Conservation (phyloP, 2,329 filamentous ascomycete genomes). For the Coniella vitis region DNA sequence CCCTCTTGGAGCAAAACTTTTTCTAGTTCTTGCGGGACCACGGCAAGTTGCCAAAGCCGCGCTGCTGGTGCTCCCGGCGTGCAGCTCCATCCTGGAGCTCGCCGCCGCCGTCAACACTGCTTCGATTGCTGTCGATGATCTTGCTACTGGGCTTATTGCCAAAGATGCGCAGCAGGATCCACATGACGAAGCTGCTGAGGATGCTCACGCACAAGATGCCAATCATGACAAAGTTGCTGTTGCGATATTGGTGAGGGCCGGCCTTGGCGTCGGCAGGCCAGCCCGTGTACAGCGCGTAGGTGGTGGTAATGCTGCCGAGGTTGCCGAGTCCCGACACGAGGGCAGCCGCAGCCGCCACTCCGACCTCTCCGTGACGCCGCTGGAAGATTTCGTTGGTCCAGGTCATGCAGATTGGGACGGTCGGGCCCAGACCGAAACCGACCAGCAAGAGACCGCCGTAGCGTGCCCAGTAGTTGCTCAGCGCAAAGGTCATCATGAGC, state of each 20-base stretch:
- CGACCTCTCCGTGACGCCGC: slow-evolving; percentile 80
- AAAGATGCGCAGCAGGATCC: slow-evolving; percentile 52
- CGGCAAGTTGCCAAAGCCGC: slow-evolving; percentile 45
- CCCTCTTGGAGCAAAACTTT: background rate
- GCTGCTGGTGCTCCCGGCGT: slow-evolving; percentile 48
- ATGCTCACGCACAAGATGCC: slow-evolving; percentile 78
- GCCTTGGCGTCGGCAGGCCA: slow-evolving; percentile 70
- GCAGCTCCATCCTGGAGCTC: slow-evolving; percentile 55
- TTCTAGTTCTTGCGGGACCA: slow-evolving; percentile 20
- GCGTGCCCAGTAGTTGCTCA: slow-evolving; percentile 66
- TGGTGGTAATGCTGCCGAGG: slow-evolving; percentile 77
- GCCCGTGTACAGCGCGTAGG: slow-evolving; percentile 81
- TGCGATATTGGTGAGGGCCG: slow-evolving; percentile 66
- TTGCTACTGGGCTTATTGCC: slow-evolving; percentile 47
- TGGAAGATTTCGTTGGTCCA: slow-evolving; percentile 92
- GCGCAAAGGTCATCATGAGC: slow-evolving; percentile 69
- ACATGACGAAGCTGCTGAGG: slow-evolving; percentile 62
- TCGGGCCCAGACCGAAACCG: slow-evolving; percentile 83
- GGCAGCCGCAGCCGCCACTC: slow-evolving; percentile 78
- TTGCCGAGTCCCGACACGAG: slow-evolving; percentile 85
- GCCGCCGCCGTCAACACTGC: slow-evolving; percentile 31
- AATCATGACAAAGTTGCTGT: slow-evolving; percentile 83
- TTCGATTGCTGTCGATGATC: slow-evolving; percentile 30
- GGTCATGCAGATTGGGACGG: slow-evolving; percentile 88
- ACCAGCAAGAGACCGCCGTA: slow-evolving; percentile 87